A percentile compares a stretch with the other conserved stretches of the same genome.
Evolutionary conservation across 257 asterid genomes (phyloP).

Genomic region (Solanum chiquidenum): DNA sequence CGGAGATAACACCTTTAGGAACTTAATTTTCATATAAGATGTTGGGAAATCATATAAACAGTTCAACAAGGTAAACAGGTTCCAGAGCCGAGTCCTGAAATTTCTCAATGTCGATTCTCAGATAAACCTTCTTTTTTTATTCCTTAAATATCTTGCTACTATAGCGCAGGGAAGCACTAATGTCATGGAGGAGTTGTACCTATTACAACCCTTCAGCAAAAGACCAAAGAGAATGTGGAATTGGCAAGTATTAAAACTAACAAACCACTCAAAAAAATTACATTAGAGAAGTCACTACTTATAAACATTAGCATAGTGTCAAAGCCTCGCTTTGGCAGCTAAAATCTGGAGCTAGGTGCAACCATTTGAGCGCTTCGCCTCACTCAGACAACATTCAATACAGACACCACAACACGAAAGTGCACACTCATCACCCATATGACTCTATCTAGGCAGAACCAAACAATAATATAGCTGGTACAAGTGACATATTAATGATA

Average conservation of each 20-base stretch:
- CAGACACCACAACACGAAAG: neutral
- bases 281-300: neutral
- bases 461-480: too few relatives aligned
- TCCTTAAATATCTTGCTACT: neutral
- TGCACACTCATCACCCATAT: neutral
- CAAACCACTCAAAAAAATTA: neutral
- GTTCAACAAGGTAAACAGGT: too few relatives aligned
- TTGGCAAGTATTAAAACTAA: neutral
- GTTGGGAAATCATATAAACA: too few relatives aligned
- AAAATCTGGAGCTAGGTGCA: too few relatives aligned
- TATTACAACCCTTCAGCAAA: neutral
- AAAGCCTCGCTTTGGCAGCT: neutral
- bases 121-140: too few relatives aligned
- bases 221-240: neutral
- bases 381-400: neutral
- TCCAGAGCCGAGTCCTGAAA: too few relatives aligned
- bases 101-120: too few relatives aligned
- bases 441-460: neutral
- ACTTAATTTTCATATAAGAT: too few relatives aligned
- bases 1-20: too few relatives aligned
- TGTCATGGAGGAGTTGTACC: neutral
- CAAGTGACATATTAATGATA: too few relatives aligned
- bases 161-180: neutral
- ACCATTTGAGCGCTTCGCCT: too few relatives aligned
- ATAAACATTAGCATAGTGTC: neutral